Percentiles rank a stretch among this genome's conserved stretches.
These are phyloP conservation scores for Turnera subulata DNA, from an alignment of 345 rosid species.

Conservation along the genomic window DNA sequence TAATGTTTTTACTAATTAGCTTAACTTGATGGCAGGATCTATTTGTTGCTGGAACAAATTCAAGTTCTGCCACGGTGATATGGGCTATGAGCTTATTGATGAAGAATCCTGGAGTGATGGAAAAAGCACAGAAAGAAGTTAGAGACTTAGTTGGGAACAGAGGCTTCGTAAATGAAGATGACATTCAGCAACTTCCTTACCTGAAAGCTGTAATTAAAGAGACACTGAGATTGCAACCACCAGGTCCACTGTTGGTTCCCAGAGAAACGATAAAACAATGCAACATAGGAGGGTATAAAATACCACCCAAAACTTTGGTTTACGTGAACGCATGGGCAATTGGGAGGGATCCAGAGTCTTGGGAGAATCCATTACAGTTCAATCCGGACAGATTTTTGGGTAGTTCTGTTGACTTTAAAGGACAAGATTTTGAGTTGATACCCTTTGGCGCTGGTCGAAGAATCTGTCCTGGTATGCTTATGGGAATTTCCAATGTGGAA, in stretches of 20 bases:
- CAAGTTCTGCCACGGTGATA: constrained; percentile 28
- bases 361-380: constrained; percentile 8
- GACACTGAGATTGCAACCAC: constrained; percentile 31
- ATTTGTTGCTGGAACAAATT: constrained; percentile 40
- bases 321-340: constrained; percentile 31
- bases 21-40: constrained; percentile 21
- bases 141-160: constrained; percentile 22
- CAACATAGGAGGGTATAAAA: neutral
- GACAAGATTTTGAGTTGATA: neutral
- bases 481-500: constrained; percentile 15
- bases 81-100: constrained; percentile 47
- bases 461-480: constrained; percentile 15
- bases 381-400: constrained; percentile 28
- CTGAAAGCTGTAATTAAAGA: constrained; percentile 47
- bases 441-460: neutral
- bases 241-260: constrained; percentile 26
- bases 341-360: constrained; percentile 31
- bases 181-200: constrained; percentile 10
- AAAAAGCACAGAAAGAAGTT: constrained; percentile 35
- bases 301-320: neutral
- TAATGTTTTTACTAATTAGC: neutral
- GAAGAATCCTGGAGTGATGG: constrained; percentile 17
- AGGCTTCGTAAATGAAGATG: neutral
- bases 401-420: neutral
- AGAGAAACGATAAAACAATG: constrained; percentile 18